Evolutionary conservation across 768 basidiomycete species (phyloP).

Genomic region (Mycena capillaripes): DNA sequence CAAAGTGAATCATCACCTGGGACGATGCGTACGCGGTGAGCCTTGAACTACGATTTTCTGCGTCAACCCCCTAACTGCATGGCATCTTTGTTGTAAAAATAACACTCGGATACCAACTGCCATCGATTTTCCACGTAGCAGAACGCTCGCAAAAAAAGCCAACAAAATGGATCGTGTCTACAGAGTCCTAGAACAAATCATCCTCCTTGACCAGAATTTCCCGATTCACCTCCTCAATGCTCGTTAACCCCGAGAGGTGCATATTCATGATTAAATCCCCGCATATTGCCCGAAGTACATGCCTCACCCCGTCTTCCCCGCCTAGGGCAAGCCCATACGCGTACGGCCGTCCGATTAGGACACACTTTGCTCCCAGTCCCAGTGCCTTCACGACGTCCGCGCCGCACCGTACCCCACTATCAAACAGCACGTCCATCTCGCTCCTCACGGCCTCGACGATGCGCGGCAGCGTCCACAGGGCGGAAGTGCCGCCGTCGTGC

Average conservation of each 20-base stretch:
- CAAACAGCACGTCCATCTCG: conserved; percentile 57
- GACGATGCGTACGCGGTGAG: too few relatives aligned
- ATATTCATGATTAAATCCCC: conserved; percentile 10
- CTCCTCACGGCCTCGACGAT: conserved; percentile 48
- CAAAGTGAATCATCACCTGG: too few relatives aligned
- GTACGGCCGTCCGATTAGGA: conserved; percentile 59
- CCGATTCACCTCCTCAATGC: not conserved
- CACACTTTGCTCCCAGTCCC: conserved; percentile 69
- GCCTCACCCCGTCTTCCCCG: conserved; percentile 63
- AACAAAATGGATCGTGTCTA: too few relatives aligned
- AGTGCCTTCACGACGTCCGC: conserved; percentile 69
- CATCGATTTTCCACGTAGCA: too few relatives aligned
- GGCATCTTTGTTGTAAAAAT: too few relatives aligned
- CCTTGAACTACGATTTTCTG: too few relatives aligned
- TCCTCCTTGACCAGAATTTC: conserved; percentile 7
- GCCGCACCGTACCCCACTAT: conserved; percentile 67
- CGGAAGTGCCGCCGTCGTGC: conserved; percentile 59
- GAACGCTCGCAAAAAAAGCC: too few relatives aligned
- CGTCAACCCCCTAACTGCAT: too few relatives aligned
- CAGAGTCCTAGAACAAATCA: conserved; percentile 11
- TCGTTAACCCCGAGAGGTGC: conserved; percentile 1
- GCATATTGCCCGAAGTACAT: conserved; percentile 52
- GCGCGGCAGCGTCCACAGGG: conserved; percentile 52
- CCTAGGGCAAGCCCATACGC: conserved; percentile 64
- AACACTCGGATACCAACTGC: too few relatives aligned